Evolutionary conservation across 139 green algal genomes (phyloP), one percentile per base, ranked within the genome.

Genomic region (Chlamydomonas asymmetrica): DNA sequence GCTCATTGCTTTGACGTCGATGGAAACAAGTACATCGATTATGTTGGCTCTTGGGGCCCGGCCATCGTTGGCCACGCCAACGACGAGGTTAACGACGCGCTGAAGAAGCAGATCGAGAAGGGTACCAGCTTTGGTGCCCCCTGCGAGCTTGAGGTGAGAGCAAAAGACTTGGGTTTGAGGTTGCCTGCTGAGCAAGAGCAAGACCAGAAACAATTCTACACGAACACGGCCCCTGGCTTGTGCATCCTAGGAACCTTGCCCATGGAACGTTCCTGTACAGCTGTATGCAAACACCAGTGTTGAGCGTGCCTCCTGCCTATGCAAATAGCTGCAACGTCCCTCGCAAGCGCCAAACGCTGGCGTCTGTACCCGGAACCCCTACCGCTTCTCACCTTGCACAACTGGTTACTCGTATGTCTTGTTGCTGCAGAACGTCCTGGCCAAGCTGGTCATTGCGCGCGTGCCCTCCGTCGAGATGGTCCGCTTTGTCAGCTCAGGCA

Each of bases 391-490:
- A 22, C 9, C 38, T 68, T 70, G 63, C 35, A 56, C 48, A 13
- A 13, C 48, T 27, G 16, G 48, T 56, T 13, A 56, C 48, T 27
- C 48, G 18, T 27, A 31, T 27, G 25, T 5, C 52, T n/a, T n/a
- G n/a, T n/a, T 64, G 20, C 23, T 63, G 29, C 87, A 96, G 92
- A 99, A 99, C 80, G 87, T 90, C 59, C 86, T 99, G 57, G 96
- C 94, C 50, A 93, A 98, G 89, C 90, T 95, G 85, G 96, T 99
- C 22, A 99, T 99, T 80, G 97, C 95, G 22, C 87, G 91, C 65
- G 96, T 99, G 65, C 96, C 96, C 27, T 95, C 71, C 38, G 91
- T 98, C 45, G 96, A 99, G 92, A 99, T 99, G 96, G 96, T 99
- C 45, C 93, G 96, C 63, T 99, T 99, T 73, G 91, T 95, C 43